A percentile compares a stretch with the other conserved stretches of the same genome.
Evolutionary conservation across 495 filamentous ascomycete species (phyloP).

Genomic region (Neurospora sp.): DNA sequence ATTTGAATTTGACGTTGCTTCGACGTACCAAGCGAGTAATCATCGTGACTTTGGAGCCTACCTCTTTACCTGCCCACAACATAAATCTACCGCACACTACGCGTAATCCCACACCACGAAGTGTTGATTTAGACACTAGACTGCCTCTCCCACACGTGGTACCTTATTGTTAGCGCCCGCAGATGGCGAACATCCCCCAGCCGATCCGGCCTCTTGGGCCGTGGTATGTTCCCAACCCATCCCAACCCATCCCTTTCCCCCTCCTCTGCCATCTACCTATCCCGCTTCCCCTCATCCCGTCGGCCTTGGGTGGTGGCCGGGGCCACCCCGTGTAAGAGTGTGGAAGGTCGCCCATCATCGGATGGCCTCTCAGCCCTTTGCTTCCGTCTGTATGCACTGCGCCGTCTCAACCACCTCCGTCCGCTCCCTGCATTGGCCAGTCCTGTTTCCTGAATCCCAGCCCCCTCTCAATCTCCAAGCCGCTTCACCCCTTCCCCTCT

Average conservation of each 20-base stretch:
- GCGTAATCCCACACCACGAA: not conserved
- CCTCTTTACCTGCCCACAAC: not conserved
- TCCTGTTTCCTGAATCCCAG: not conserved
- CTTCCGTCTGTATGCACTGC: not conserved
- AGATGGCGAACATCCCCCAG: not conserved
- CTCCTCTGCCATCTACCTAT: not conserved
- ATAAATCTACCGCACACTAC: not conserved
- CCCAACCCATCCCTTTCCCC: not conserved
- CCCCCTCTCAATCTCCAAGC: not conserved
- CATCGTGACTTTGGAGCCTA: not conserved
- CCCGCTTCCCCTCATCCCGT: not conserved
- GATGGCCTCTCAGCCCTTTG: not conserved
- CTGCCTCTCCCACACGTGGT: not conserved
- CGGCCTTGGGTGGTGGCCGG: not conserved
- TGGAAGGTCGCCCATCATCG: not conserved
- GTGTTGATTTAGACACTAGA: not conserved
- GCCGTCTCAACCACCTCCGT: not conserved
- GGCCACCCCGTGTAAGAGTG: not conserved
- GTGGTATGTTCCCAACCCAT: slow-evolving; percentile 2
- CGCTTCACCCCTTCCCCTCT: not conserved
- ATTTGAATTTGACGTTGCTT: not conserved
- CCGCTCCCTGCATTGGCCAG: not conserved
- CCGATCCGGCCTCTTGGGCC: slow-evolving; percentile 11
- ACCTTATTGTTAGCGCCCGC: not conserved
- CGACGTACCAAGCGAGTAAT: not conserved